These are phyloP conservation scores for Coleophoma crateriformis DNA, from an alignment of 2,329 filamentous ascomycete species.

Conservation along the genomic window DNA sequence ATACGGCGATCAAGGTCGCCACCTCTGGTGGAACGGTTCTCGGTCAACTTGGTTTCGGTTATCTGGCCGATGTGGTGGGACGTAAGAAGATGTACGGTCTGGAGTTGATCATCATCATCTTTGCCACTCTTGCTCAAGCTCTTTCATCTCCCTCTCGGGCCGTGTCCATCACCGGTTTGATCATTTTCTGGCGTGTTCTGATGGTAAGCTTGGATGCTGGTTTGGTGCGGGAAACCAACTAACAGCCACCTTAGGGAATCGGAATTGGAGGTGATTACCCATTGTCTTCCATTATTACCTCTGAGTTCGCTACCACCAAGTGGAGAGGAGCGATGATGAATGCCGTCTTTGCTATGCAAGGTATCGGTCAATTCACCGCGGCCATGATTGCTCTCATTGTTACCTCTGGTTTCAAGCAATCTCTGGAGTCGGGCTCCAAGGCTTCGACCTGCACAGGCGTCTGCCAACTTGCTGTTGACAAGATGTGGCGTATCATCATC, in stretches of 20 bases:
- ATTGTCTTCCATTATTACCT: constrained; percentile 76
- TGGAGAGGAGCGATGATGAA: constrained; percentile 87
- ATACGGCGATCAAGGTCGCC: constrained; percentile 80
- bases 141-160: constrained; percentile 58
- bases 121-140: constrained; percentile 68
- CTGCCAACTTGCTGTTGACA: constrained; percentile 69
- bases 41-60: constrained; percentile 76
- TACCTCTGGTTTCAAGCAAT: constrained; percentile 64
- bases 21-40: constrained; percentile 80
- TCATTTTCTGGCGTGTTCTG: constrained; percentile 78
- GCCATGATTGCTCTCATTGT: constrained; percentile 73
- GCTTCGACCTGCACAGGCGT: constrained; percentile 54
- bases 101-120: constrained; percentile 75
- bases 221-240: constrained; percentile 15
- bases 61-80: constrained; percentile 70
- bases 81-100: constrained; percentile 76
- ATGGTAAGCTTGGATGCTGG: constrained; percentile 40
- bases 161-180: constrained; percentile 57
- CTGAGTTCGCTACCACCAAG: constrained; percentile 81
- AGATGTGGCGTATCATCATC: constrained; percentile 81
- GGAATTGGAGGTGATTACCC: constrained; percentile 78
- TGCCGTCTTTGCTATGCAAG: constrained; percentile 82
- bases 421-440: constrained; percentile 45
- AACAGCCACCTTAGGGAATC: constrained; percentile 39
- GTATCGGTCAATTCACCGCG: constrained; percentile 71